These are phyloP conservation scores for Neofusicoccum sp. DNA, from an alignment of 2,329 filamentous ascomycete genomes.

Conservation along the genomic window DNA sequence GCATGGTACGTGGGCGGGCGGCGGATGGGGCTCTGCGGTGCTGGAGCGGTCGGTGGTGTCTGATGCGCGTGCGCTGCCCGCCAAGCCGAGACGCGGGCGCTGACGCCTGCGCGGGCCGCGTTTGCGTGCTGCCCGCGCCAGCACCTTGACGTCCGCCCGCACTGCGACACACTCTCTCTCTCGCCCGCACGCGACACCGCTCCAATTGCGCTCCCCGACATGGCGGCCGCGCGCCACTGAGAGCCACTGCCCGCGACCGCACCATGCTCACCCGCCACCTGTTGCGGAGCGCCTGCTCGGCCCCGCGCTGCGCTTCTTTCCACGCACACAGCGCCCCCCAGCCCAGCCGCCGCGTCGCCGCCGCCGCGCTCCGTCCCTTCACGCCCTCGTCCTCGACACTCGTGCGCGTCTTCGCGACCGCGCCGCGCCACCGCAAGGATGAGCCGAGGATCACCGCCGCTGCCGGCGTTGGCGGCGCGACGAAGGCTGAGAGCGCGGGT, in stretches of 20 bases:
- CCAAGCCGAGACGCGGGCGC: not conserved
- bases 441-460: constrained; percentile 28
- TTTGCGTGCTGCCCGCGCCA: constrained; percentile 12
- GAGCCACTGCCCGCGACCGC: constrained; percentile 23
- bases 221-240: constrained; percentile 11
- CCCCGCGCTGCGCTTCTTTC: constrained; percentile 16
- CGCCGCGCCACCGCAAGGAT: constrained; percentile 48
- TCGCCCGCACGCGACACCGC: not conserved
- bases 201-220: constrained; percentile 4
- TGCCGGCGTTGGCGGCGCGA: constrained; percentile 26
- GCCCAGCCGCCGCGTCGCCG: constrained; percentile 23
- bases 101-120: constrained; percentile 11
- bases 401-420: constrained; percentile 48
- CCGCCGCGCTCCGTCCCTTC: constrained; percentile 29
- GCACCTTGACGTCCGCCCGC: constrained; percentile 8
- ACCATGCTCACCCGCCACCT: constrained; percentile 41
- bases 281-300: constrained; percentile 34
- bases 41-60: constrained; percentile 1
- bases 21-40: not conserved
- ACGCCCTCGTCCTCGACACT: constrained; percentile 23
- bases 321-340: not conserved
- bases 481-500: constrained; percentile 33
- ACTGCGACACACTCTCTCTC: not conserved
- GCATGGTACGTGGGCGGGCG: constrained; percentile 7
- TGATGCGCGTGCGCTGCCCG: not conserved